A percentile compares a stretch with the other conserved stretches of the same genome.
Conservation (phyloP, 1,139 yeast species). For the Hemisphaericaspora xylofermentans region DNA sequence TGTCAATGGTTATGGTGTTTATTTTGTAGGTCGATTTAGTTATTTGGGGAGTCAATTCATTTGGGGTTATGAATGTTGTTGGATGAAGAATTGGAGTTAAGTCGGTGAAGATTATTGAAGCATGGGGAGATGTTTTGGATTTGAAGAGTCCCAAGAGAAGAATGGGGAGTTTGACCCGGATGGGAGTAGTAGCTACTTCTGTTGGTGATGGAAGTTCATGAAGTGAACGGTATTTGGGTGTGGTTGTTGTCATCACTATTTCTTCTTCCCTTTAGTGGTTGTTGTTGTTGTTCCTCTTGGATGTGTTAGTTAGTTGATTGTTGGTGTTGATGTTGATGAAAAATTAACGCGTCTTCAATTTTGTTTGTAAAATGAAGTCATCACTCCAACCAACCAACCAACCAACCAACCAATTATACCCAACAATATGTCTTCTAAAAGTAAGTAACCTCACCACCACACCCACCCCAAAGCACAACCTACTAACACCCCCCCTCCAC, state of each 20-base stretch:
- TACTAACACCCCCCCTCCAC: neutral
- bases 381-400: neutral
- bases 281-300: no score
- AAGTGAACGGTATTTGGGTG: neutral
- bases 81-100: neutral
- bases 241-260: neutral
- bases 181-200: neutral
- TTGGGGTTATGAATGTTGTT: neutral
- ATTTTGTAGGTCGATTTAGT: neutral
- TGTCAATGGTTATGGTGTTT: neutral
- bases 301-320: neutral
- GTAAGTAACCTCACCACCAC: neutral
- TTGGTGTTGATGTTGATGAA: neutral
- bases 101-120: neutral
- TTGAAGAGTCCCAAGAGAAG: slow-evolving; percentile 1
- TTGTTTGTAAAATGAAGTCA: no score
- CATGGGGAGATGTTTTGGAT: neutral
- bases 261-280: no score
- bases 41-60: neutral
- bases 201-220: slow-evolving; percentile 1
- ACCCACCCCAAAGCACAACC: no score
- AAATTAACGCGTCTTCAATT: neutral
- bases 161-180: neutral
- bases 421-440: neutral
- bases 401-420: neutral